phyloP scores from a whole-genome alignment of 1,139 yeast species.

The Debaryomycetaceae sp. region DNA sequence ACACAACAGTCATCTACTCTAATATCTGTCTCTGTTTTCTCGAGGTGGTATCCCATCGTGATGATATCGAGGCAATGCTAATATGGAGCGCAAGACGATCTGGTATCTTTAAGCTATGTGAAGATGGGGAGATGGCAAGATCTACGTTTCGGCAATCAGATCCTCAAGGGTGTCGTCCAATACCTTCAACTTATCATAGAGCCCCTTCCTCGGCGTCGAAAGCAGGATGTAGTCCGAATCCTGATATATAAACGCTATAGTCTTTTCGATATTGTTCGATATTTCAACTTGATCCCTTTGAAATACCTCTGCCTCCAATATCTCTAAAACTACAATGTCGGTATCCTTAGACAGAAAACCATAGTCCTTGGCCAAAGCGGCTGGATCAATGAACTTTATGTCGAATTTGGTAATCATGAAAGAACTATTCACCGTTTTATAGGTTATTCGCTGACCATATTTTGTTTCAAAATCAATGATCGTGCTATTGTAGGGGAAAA shows the following conservation, averaged over 20 bases:
- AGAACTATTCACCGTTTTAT: conserved; percentile 21
- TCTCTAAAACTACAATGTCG: conserved; percentile 22
- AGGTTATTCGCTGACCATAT: conserved; percentile 31
- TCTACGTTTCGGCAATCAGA: too few relatives aligned
- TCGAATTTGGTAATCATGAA: conserved; percentile 24
- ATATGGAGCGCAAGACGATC: too few relatives aligned
- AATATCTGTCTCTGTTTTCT: too few relatives aligned
- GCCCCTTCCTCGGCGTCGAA: neutral
- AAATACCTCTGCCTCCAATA: conserved; percentile 24
- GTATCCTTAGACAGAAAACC: conserved; percentile 5
- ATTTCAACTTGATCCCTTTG: conserved; percentile 26
- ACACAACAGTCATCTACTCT: too few relatives aligned
- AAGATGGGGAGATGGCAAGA: too few relatives aligned
- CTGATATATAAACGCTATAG: conserved; percentile 21
- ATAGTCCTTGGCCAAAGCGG: conserved; percentile 12
- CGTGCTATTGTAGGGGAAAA: conserved; percentile 26
- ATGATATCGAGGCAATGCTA: too few relatives aligned
- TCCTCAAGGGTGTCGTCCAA: neutral
- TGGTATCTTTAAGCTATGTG: too few relatives aligned
- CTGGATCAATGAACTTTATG: conserved; percentile 18
- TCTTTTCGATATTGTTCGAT: conserved; percentile 14
- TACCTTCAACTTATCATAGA: neutral
- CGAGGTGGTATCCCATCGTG: too few relatives aligned
- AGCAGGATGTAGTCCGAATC: conserved; percentile 10
- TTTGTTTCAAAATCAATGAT: conserved; percentile 26